A percentile compares a stretch with the other conserved stretches of the same genome.
phyloP scores from a whole-genome alignment of 1,284 basidiomycete species.

The Anthracocystis panici-leucophaei region DNA sequence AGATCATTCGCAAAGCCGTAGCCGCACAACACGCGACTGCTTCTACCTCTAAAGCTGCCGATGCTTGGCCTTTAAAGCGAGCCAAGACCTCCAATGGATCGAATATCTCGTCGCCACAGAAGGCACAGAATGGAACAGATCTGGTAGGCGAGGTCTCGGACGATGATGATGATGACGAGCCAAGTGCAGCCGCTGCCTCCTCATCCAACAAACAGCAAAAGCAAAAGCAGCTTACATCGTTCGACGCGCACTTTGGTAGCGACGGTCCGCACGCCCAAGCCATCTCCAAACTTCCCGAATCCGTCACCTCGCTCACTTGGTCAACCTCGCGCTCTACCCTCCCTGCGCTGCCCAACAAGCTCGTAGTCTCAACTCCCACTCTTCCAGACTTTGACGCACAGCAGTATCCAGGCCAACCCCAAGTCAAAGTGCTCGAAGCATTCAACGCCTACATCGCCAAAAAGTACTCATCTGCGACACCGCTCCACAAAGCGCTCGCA shows the following conservation, averaged over 20 bases:
- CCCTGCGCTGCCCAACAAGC: slow-evolving; percentile 27
- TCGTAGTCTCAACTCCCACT: slow-evolving; percentile 26
- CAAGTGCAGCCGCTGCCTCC: slow-evolving; percentile 3
- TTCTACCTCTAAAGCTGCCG: slow-evolving; percentile 24
- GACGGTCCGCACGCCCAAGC: slow-evolving; percentile 51
- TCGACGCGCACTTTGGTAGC: slow-evolving; percentile 46
- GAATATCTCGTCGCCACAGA: background rate
- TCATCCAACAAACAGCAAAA: slow-evolving; percentile 22
- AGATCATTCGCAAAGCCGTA: slow-evolving; percentile 34
- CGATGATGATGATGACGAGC: background rate
- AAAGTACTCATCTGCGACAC: slow-evolving; percentile 20
- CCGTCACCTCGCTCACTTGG: slow-evolving; percentile 32
- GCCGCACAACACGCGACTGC: slow-evolving; percentile 45
- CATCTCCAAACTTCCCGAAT: slow-evolving; percentile 39
- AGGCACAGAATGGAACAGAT: slow-evolving; percentile 12
- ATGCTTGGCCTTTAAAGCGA: slow-evolving; percentile 29
- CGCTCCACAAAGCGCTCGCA: slow-evolving; percentile 49
- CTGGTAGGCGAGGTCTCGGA: slow-evolving; percentile 45
- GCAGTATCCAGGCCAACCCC: slow-evolving; percentile 41
- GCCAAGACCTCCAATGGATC: slow-evolving; percentile 9
- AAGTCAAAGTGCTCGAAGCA: slow-evolving; percentile 55
- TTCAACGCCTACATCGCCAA: slow-evolving; percentile 37
- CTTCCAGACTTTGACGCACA: slow-evolving; percentile 26
- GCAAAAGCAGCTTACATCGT: slow-evolving; percentile 43
- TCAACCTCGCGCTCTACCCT: slow-evolving; percentile 31